Conservation (phyloP, 2,329 filamentous ascomycete genomes). For the Fusarium anthophilum region DNA sequence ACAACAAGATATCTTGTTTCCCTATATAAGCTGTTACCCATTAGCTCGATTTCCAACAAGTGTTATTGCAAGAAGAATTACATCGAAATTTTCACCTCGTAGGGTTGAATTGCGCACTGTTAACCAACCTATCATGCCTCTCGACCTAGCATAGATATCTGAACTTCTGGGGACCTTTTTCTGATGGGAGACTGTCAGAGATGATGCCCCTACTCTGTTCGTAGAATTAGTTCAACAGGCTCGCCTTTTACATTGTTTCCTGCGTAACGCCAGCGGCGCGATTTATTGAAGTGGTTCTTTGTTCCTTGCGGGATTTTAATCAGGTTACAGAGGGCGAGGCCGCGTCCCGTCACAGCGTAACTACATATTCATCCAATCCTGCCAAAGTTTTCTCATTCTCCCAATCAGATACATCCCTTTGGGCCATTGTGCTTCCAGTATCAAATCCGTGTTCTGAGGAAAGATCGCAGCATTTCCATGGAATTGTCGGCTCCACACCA, state of each 20-base stretch:
- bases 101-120: background rate
- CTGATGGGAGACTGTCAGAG: background rate
- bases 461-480: background rate
- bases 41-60: no score
- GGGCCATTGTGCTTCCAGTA: background rate
- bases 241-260: background rate
- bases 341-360: background rate
- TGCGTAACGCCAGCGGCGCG: background rate
- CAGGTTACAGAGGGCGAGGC: background rate
- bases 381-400: background rate
- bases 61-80: background rate
- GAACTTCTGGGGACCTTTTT: background rate
- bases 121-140: background rate
- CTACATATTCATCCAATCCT: background rate
- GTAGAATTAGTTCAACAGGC: background rate
- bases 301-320: background rate
- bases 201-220: background rate
- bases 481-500: background rate
- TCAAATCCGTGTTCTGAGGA: no score
- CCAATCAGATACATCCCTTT: background rate
- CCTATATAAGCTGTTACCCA: no score
- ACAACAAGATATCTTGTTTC: no score
- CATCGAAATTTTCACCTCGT: background rate
- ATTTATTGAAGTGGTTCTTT: background rate
- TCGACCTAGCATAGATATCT: background rate